These are phyloP conservation scores for Naganishia liquefaciens DNA, from an alignment of 1,284 basidiomycete genomes.

Conservation along the genomic window DNA sequence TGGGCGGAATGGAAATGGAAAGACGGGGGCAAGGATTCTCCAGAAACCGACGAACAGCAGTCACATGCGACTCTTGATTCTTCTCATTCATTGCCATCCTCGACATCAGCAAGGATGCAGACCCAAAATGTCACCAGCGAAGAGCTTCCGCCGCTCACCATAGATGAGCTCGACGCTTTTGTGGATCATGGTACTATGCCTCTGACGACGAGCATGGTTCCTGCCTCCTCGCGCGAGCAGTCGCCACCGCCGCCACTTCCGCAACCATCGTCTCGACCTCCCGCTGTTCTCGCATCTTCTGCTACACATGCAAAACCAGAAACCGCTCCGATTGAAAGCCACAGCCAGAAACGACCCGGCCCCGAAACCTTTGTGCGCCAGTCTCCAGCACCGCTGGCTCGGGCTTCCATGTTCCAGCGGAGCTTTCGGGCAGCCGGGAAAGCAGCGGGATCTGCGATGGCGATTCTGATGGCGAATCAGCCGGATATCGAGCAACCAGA, in stretches of 20 bases:
- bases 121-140: too few species aligned
- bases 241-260: too few species aligned
- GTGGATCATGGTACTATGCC: background rate
- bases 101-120: background rate
- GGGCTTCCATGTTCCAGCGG: too few species aligned
- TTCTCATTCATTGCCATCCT: too few species aligned
- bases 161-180: slow-evolving; percentile 3
- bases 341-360: background rate
- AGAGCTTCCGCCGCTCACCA: background rate
- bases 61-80: background rate
- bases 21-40: background rate
- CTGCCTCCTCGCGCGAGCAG: too few species aligned
- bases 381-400: too few species aligned
- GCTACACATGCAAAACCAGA: background rate
- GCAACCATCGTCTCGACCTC: background rate
- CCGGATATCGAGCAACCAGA: slow-evolving; percentile 1
- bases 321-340: background rate
- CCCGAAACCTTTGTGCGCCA: too few species aligned
- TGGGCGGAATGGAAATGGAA: slow-evolving; percentile 13
- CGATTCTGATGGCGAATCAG: slow-evolving; percentile 5
- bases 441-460: background rate
- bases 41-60: background rate
- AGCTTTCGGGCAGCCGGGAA: too few species aligned
- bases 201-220: background rate
- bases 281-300: background rate